Conservation (phyloP, 106 monocot genomes). For the Ottelia alismoides region DNA sequence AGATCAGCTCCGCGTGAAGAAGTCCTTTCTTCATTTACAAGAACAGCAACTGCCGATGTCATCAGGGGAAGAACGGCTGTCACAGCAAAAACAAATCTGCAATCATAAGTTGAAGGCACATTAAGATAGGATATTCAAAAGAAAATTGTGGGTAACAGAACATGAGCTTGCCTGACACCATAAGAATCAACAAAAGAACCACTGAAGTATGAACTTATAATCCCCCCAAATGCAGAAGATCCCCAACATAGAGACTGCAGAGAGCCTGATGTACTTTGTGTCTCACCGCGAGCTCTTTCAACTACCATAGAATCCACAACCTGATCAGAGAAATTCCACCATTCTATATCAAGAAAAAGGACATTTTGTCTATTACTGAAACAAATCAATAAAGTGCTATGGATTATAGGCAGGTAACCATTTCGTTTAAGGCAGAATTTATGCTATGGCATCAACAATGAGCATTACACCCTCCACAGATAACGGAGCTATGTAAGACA, state of each 20-base stretch:
- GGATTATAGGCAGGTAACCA: too few relatives aligned
- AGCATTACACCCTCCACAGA: too few relatives aligned
- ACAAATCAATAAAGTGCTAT: too few relatives aligned
- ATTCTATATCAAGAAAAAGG: too few relatives aligned
- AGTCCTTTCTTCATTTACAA: constrained; percentile 71
- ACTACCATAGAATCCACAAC: constrained; percentile 99
- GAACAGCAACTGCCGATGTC: constrained; percentile 92
- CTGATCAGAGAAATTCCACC: too few relatives aligned
- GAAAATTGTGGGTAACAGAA: too few relatives aligned
- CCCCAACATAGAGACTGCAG: constrained; percentile 99
- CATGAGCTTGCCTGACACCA: constrained; percentile 86
- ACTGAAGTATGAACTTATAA: constrained; percentile 97
- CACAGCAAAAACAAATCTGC: constrained; percentile 95
- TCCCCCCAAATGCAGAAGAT: constrained; percentile 94
- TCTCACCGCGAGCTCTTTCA: constrained; percentile 96
- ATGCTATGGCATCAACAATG: too few relatives aligned
- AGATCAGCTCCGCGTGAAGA: constrained; percentile 25
- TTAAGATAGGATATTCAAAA: too few relatives aligned
- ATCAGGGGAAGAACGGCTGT: constrained; percentile 93
- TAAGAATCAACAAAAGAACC: constrained; percentile 85
- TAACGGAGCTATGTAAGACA: too few relatives aligned
- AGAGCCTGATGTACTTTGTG: constrained; percentile 95
- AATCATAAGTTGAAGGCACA: too few relatives aligned
- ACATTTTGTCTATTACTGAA: too few relatives aligned
- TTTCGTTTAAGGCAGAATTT: too few relatives aligned